Conservation (phyloP, 2,329 filamentous ascomycete species). For the Clonostachys rosea region DNA sequence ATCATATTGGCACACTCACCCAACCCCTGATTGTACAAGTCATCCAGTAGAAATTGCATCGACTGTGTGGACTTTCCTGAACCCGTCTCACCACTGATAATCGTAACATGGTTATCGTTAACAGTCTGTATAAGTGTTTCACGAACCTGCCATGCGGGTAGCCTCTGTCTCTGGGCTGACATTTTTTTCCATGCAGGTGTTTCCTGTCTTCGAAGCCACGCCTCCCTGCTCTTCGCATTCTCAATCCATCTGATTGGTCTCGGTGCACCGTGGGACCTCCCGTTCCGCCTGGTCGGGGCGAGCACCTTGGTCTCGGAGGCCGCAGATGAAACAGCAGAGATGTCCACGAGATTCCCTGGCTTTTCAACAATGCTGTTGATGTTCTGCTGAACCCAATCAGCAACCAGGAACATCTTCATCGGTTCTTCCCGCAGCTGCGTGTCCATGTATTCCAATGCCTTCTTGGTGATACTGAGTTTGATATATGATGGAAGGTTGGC, state of each 20-base stretch:
- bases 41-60: conserved; percentile 92
- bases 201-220: conserved; percentile 67
- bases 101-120: conserved; percentile 77
- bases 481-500: conserved; percentile 84
- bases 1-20: conserved; percentile 83
- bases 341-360: conserved; percentile 78
- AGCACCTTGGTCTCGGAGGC: conserved; percentile 47
- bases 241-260: conserved; percentile 61
- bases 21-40: conserved; percentile 72
- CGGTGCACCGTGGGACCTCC: conserved; percentile 36
- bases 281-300: conserved; percentile 9
- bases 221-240: conserved; percentile 54
- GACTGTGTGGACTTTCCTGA: conserved; percentile 97
- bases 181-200: conserved; percentile 67
- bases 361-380: conserved; percentile 78
- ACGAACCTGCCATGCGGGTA: conserved; percentile 85
- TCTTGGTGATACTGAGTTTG: conserved; percentile 79
- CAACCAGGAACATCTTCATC: conserved; percentile 82
- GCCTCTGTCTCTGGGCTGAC: conserved; percentile 63
- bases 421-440: conserved; percentile 74
- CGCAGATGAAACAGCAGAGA: conserved; percentile 72
- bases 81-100: conserved; percentile 95
- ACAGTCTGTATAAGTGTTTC: conserved; percentile 75
- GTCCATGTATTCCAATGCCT: conserved; percentile 66
- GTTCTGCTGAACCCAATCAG: conserved; percentile 88